Conservation (phyloP, 192 early-diverging fungal genomes). For the Linnemannia zychae region DNA sequence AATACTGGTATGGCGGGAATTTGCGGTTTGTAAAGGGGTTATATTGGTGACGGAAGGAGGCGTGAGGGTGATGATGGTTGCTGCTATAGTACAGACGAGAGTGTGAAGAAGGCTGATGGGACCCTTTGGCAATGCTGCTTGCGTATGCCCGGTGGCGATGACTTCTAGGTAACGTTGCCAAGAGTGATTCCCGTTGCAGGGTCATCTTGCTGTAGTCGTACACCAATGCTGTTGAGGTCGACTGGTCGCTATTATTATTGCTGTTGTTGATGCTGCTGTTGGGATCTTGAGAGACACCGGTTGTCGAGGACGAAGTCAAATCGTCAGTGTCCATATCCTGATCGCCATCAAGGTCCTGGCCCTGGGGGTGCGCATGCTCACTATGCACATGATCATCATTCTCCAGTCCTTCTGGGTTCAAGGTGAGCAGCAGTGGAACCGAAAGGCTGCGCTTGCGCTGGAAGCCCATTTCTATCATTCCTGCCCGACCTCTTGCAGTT, state of each 20-base stretch:
- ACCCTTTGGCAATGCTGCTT: not conserved
- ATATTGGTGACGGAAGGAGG: constrained; percentile 23
- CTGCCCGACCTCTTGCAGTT: not conserved
- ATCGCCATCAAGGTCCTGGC: constrained; percentile 21
- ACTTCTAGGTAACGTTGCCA: not conserved
- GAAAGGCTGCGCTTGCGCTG: constrained; percentile 40
- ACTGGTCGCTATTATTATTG: no score
- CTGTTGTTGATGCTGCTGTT: not conserved
- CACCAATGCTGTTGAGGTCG: not conserved
- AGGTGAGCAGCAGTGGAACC: constrained; percentile 25
- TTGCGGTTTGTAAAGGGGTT: constrained; percentile 43
- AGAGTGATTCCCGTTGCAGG: constrained; percentile 6
- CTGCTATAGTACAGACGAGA: constrained; percentile 7
- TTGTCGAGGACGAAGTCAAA: not conserved
- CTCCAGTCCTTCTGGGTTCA: constrained; percentile 1
- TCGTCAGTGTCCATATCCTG: constrained; percentile 27
- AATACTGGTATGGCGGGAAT: constrained; percentile 46
- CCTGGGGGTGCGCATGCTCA: not conserved
- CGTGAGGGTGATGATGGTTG: constrained; percentile 12
- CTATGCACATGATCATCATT: not conserved
- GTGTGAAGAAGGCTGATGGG: not conserved
- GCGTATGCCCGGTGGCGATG: constrained; percentile 19
- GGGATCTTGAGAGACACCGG: not conserved
- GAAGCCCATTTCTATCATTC: not conserved
- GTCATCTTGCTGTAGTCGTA: constrained; percentile 12